Evolutionary conservation across 164 flowering plant genomes (phyloP), one percentile per base, ranked within the genome.

Genomic region (grape (Vitis vinifera)): DNA sequence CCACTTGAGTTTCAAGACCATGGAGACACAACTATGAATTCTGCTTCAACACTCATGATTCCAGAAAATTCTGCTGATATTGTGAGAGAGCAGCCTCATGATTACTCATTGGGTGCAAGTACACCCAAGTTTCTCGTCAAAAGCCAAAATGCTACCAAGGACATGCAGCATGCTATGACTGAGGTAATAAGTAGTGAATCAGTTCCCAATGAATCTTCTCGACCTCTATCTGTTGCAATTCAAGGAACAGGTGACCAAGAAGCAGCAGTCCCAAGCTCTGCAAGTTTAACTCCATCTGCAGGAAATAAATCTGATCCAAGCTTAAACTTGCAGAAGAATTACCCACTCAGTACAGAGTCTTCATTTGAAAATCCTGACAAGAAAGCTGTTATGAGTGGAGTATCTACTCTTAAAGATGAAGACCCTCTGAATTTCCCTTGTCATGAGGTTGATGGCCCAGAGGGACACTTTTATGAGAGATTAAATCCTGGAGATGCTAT

Each of bases 361-460:
- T 31, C 62, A 12, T 55, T 27, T 69, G 78, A 80, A 76, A 82
- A 78, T 62, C 60, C 63, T 37, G 65, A n/a, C 9, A 23, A 58
- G 9, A 71, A 71, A 75, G 58, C 62, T 66, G 67, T 65, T 71
- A 56, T 63, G 58, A 53, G 58, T 47, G 47, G 50, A 51, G 74
- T 58, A 31, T 51, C 11, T 30, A 55, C 48, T 64, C 55, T 51
- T 17, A 10, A 14, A 14, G 27, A 68, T 60, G 67, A 71, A 53
- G 61, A 13, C 13, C 10, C 68, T 65, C 52, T 67, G 63, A 66
- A 8, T 61, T 66, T 8, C 66, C 55, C 55, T n/a, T 60, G 66
- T 9, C 55, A 65, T 4, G 59, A 63, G 70, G 55, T 61, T 62
- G 66, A 64, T 60, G 64, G 49, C 44, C 56, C 8, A 37, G 70